Evolutionary conservation across 768 basidiomycete genomes (phyloP).

Genomic region (Suillus subalutaceus): DNA sequence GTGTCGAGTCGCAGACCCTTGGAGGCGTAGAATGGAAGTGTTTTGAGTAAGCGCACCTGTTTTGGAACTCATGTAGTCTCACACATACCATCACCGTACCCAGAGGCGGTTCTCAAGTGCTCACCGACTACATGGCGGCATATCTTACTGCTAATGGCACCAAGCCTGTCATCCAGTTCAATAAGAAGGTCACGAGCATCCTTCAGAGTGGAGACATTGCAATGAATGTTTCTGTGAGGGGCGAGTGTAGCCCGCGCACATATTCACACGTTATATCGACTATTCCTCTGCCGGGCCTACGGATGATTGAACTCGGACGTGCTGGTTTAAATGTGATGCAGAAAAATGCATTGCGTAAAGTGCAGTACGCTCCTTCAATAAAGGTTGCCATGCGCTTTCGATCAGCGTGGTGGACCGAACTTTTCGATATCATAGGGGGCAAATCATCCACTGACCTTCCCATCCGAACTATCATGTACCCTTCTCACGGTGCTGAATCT

Average conservation of each 20-base stretch:
- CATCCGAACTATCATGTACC: constrained; percentile 45
- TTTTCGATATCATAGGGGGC: constrained; percentile 40
- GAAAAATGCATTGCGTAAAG: no score
- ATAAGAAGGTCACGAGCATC: constrained; percentile 24
- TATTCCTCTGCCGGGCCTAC: not conserved
- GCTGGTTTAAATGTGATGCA: no score
- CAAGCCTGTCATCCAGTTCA: constrained; percentile 20
- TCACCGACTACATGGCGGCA: constrained; percentile 27
- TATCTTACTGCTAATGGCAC: constrained; percentile 11
- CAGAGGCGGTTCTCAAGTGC: constrained; percentile 27
- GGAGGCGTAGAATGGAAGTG: constrained; percentile 27
- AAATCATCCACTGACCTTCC: constrained; percentile 46
- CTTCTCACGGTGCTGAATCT: constrained; percentile 38
- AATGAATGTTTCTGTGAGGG: constrained; percentile 15
- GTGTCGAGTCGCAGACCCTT: not conserved
- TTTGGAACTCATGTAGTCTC: not conserved
- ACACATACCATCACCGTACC: not conserved
- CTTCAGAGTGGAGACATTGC: not conserved
- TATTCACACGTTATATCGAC: constrained; percentile 43
- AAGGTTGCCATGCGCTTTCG: constrained; percentile 50
- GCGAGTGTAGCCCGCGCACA: constrained; percentile 9
- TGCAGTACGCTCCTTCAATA: constrained; percentile 26
- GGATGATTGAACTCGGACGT: no score
- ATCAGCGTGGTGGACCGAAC: constrained; percentile 44
- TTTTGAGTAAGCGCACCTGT: constrained; percentile 28